Percentiles rank a stretch among this genome's conserved stretches.
These are phyloP conservation scores for Colletotrichum brevisporum DNA, from an alignment of 2,329 filamentous ascomycete genomes.

Conservation along the genomic window DNA sequence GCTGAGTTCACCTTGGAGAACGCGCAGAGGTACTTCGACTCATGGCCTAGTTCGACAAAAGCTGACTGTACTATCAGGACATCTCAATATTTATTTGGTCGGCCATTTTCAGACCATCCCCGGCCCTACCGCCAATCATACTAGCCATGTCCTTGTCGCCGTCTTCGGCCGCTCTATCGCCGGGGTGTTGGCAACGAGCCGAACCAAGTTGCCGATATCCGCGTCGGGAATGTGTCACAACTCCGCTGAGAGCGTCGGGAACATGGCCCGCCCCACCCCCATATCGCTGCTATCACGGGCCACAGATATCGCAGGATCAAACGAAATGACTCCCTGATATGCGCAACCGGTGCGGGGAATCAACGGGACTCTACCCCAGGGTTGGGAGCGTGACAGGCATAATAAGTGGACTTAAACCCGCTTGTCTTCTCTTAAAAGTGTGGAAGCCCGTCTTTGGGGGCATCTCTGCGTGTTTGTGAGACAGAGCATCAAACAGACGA, in stretches of 20 bases:
- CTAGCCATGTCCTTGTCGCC: background rate
- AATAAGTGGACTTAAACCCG: constrained; percentile 19
- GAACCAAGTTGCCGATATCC: constrained; percentile 28
- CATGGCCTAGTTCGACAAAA: background rate
- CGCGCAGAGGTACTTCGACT: background rate
- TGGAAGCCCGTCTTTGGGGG: background rate
- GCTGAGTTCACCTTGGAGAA: background rate
- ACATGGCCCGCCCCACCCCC: constrained; percentile 25
- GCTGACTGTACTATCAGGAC: background rate
- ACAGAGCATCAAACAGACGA: background rate
- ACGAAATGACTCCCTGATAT: constrained; percentile 26
- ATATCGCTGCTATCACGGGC: constrained; percentile 31
- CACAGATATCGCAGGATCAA: constrained; percentile 23
- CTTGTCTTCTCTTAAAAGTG: constrained; percentile 12
- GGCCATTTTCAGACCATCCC: constrained; percentile 3
- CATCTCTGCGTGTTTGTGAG: background rate
- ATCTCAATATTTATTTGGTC: constrained; percentile 17
- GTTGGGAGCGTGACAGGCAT: constrained; percentile 10
- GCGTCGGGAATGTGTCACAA: constrained; percentile 24
- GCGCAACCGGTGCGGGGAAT: constrained; percentile 27
- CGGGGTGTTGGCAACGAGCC: background rate
- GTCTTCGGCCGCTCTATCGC: constrained; percentile 8
- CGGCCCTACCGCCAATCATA: background rate
- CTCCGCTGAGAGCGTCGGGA: constrained; percentile 23
- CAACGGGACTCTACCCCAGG: constrained; percentile 11